Evolutionary conservation across 768 basidiomycete species (phyloP).

Genomic region (Tulasnella sp.): DNA sequence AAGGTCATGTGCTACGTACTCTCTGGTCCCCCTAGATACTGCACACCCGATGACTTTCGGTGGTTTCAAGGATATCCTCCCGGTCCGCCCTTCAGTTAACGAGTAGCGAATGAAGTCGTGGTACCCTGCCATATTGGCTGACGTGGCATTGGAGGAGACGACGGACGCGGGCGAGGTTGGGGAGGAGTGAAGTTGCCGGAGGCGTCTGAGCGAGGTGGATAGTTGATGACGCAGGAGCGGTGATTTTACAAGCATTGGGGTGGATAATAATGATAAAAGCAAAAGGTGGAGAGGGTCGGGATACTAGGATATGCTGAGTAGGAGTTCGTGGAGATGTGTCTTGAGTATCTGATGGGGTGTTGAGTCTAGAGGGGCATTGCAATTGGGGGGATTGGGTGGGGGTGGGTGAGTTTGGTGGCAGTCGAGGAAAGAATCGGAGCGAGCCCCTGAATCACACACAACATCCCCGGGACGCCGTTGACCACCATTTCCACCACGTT

Average conservation of each 20-base stretch:
- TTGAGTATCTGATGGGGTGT: background rate
- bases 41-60: conserved; percentile 69
- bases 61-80: conserved; percentile 57
- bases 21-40: conserved; percentile 63
- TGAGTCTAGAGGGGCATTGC: background rate
- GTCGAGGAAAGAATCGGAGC: conserved; percentile 1
- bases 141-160: background rate
- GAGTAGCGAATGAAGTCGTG: conserved; percentile 8
- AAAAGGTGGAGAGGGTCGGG: background rate
- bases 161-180: background rate
- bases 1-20: conserved; percentile 30
- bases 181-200: background rate
- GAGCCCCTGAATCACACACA: background rate
- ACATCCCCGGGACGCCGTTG: background rate
- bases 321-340: background rate
- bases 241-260: background rate
- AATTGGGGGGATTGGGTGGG: background rate
- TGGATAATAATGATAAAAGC: background rate
- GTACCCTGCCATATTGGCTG: background rate
- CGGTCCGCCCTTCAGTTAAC: conserved; percentile 10
- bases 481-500: background rate
- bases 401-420: background rate
- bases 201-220: background rate
- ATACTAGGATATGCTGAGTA: background rate
- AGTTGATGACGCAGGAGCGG: background rate